Conservation (phyloP, 257 asterid species). For the Agastache rugosa region DNA sequence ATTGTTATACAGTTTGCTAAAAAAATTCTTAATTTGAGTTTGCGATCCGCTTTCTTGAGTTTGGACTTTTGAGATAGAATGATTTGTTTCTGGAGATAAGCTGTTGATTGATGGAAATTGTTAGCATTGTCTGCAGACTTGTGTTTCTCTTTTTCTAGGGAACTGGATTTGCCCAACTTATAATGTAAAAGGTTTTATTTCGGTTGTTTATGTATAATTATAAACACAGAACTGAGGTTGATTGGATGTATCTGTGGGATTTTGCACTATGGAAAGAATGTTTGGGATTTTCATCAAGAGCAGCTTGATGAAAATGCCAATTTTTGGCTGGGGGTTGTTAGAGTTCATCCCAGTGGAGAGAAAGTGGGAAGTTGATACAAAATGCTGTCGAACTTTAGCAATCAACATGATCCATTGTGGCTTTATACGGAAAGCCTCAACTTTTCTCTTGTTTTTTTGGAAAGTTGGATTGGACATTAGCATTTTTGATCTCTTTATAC, state of each 20-base stretch:
- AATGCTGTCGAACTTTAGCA: slow-evolving; percentile 66
- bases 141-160: neutral
- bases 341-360: slow-evolving; percentile 95
- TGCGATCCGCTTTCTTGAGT: no score
- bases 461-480: no score
- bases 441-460: neutral
- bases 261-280: slow-evolving; percentile 82
- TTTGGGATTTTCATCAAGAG: slow-evolving; percentile 77
- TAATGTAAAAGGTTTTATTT: no score
- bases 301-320: slow-evolving; percentile 86
- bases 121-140: neutral
- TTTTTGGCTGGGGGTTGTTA: slow-evolving; percentile 86
- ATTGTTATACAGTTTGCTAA: neutral
- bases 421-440: slow-evolving; percentile 71
- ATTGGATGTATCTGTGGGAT: slow-evolving; percentile 98
- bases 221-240: slow-evolving; percentile 95
- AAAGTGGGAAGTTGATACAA: slow-evolving; percentile 82
- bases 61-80: no score
- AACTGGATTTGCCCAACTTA: neutral
- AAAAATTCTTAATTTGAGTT: neutral
- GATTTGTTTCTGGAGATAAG: neutral
- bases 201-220: slow-evolving; percentile 40
- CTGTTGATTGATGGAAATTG: neutral
- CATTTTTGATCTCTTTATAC: neutral
- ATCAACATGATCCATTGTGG: slow-evolving; percentile 78